Percentiles rank a stretch among this genome's conserved stretches.
phyloP scores from a whole-genome alignment of 1,139 yeast genomes.

The Candida sojae region DNA sequence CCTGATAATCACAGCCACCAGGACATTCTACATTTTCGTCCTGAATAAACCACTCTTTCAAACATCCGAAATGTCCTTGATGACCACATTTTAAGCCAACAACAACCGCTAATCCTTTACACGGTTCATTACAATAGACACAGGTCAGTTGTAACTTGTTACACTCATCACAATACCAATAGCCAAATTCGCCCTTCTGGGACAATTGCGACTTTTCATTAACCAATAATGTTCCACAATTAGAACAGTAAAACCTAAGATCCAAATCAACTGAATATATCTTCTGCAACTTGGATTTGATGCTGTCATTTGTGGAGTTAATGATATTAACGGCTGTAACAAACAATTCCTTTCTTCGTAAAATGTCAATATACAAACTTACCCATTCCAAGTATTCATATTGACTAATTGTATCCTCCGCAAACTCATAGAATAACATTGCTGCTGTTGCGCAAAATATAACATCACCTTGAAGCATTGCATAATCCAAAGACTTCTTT shows the following conservation, averaged over 20 bases:
- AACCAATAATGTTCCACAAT: slow-evolving; percentile 62
- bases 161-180: slow-evolving; percentile 86
- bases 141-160: slow-evolving; percentile 63
- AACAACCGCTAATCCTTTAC: slow-evolving; percentile 71
- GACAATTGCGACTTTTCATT: slow-evolving; percentile 61
- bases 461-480: slow-evolving; percentile 65
- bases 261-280: slow-evolving; percentile 56
- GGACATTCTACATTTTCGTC: slow-evolving; percentile 76
- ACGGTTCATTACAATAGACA: slow-evolving; percentile 77
- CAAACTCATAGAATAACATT: slow-evolving; percentile 50
- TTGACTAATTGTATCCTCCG: slow-evolving; percentile 17
- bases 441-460: slow-evolving; percentile 63
- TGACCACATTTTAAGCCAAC: slow-evolving; percentile 79
- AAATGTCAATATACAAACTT: slow-evolving; percentile 55
- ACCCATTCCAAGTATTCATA: slow-evolving; percentile 52
- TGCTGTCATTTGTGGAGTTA: slow-evolving; percentile 41
- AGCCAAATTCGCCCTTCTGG: slow-evolving; percentile 48
- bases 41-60: slow-evolving; percentile 73
- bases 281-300: slow-evolving; percentile 42
- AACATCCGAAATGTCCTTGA: slow-evolving; percentile 80
- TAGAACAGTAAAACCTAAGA: slow-evolving; percentile 60
- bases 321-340: slow-evolving; percentile 60
- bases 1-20: slow-evolving; percentile 56
- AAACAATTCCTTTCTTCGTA: slow-evolving; percentile 56
- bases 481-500: slow-evolving; percentile 51